Evolutionary conservation across 192 early-diverging fungal genomes (phyloP), one percentile per base, ranked within the genome.

Genomic region (Linnemannia schmuckeri): DNA sequence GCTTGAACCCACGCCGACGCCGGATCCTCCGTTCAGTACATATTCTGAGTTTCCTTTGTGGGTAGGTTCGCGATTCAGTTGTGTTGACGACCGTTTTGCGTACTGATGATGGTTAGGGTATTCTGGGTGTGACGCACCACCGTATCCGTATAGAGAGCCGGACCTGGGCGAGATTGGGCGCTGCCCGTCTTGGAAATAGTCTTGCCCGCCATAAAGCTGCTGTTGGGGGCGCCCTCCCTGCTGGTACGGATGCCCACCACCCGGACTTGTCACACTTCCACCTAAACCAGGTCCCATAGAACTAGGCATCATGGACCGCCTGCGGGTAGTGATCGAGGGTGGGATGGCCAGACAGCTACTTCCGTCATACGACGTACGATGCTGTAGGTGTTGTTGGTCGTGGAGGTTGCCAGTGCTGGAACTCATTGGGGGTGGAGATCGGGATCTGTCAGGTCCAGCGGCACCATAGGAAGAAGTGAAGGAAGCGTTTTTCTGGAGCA

Each of bases 251-350:
- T 22, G 20, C 3, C 40, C 20, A 27, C 37, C 40, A 22, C 70
- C 42, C 3, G 72, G 40, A 75, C 74, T 44, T 68, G 75, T 61
- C 40, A 1, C 27, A 24, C 52, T 7, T 41, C 47, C 33, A 73
- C 70, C 70, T 54, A 70, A n/a, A 37, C 37, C 37, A 55, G 27
- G 24, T 38, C 44, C 46, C n/a, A 17, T 3, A 5, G 78, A 2
- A 35, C 40, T 5, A 13, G 68, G 78, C 85, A 87, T 70, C 61
- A 52, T n/a, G 15, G 84, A 87, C 38, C 85, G 61, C 2, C 70
- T 70, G 33, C 85, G 79, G 0, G 85, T 81, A 0, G 85, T 87
- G 47, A 87, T 87, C 17, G 85, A 78, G 2, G 85, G 85, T 7
- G 85, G 85, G 42, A 87, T 87, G 13, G 52, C 61, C 1, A 87